These are phyloP conservation scores for Marasmius fiardii DNA, from an alignment of 1,284 basidiomycete species.

Conservation along the genomic window DNA sequence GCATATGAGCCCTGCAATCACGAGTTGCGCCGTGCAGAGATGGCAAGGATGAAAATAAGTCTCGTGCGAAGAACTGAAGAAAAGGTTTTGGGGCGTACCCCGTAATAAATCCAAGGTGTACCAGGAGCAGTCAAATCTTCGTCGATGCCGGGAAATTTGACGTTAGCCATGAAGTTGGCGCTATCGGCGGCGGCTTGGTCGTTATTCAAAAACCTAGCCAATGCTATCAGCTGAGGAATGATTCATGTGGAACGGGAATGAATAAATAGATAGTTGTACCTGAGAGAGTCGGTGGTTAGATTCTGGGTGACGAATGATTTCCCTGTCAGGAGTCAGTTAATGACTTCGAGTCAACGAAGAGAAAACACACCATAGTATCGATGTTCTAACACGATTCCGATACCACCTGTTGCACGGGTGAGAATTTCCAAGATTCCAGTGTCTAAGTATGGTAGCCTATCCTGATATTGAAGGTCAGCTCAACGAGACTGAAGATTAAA, in stretches of 20 bases:
- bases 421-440: slow-evolving; percentile 88
- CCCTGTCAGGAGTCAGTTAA: slow-evolving; percentile 42
- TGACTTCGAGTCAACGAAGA: slow-evolving; percentile 9
- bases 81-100: slow-evolving; percentile 40
- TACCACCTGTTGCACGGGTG: slow-evolving; percentile 77
- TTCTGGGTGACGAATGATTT: slow-evolving; percentile 77
- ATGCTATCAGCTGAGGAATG: slow-evolving; percentile 9
- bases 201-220: slow-evolving; percentile 82
- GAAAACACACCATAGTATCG: slow-evolving; percentile 68
- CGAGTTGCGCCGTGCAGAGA: too few relatives aligned
- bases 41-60: background rate
- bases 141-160: slow-evolving; percentile 72
- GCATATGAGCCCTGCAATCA: slow-evolving; percentile 76
- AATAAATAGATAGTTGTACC: slow-evolving; percentile 31
- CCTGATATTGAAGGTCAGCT: slow-evolving; percentile 24
- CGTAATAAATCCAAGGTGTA: slow-evolving; percentile 94
- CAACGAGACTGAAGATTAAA: background rate
- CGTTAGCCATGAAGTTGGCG: slow-evolving; percentile 83
- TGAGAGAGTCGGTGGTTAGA: slow-evolving; percentile 78
- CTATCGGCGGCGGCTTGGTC: slow-evolving; percentile 90
- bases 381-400: slow-evolving; percentile 90
- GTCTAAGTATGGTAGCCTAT: slow-evolving; percentile 68
- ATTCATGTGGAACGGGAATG: slow-evolving; percentile 10
- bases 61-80: background rate
- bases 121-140: slow-evolving; percentile 65